A percentile compares a stretch with the other conserved stretches of the same genome.
Evolutionary conservation across 495 filamentous ascomycete species (phyloP).

Genomic region (Aspergillus cavernicola): DNA sequence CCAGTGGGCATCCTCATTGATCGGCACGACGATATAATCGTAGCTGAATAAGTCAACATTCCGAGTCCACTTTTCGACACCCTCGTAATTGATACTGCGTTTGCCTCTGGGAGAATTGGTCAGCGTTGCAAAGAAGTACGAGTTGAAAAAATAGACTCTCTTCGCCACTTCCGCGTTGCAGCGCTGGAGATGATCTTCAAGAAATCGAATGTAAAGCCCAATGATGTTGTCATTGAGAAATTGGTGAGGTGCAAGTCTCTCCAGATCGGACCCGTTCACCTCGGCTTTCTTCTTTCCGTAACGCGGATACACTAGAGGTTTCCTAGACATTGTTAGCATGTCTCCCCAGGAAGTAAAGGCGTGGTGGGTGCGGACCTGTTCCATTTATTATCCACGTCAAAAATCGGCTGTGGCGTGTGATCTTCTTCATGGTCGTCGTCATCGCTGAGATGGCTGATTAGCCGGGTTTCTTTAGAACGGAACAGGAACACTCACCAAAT

Average conservation of each 20-base stretch:
- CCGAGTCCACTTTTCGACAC: conserved; percentile 84
- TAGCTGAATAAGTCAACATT: conserved; percentile 80
- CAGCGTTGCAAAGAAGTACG: conserved; percentile 82
- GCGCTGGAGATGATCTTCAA: conserved; percentile 61
- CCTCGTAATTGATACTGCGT: conserved; percentile 68
- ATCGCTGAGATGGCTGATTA: conserved; percentile 11
- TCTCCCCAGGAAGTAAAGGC: not conserved
- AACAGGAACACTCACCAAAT: conserved; percentile 18
- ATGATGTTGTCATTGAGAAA: conserved; percentile 93
- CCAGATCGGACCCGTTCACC: conserved; percentile 75
- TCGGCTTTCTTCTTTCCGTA: conserved; percentile 66
- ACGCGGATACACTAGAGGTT: conserved; percentile 64
- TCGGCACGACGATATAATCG: conserved; percentile 87
- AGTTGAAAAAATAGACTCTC: conserved; percentile 83
- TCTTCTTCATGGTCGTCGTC: conserved; percentile 8
- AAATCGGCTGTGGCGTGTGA: conserved; percentile 10
- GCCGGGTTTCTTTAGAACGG: not conserved
- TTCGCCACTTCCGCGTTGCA: conserved; percentile 54
- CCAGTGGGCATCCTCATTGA: conserved; percentile 87
- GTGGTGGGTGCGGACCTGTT: conserved; percentile 9
- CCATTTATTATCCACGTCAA: conserved; percentile 28
- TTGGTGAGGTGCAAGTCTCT: conserved; percentile 75
- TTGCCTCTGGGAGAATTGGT: conserved; percentile 53
- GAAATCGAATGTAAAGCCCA: conserved; percentile 74
- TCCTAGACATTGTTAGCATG: conserved; percentile 25